Conservation (phyloP, 1,139 yeast species). For the Magnusiomyces tetraspermus region DNA sequence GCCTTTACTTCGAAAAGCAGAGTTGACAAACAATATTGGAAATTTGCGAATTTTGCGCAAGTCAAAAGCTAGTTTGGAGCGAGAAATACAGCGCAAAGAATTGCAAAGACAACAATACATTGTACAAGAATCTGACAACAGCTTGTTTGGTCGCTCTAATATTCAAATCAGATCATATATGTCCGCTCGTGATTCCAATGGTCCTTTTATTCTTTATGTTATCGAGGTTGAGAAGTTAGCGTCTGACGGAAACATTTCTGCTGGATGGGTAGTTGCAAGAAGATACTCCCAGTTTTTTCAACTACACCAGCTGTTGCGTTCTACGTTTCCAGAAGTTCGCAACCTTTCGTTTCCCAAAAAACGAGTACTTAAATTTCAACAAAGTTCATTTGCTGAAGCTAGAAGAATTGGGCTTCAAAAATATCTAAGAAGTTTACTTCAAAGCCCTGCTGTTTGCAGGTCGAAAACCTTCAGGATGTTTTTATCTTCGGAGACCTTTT, state of each 20-base stretch:
- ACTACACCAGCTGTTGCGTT: slow-evolving; percentile 55
- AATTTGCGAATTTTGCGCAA: slow-evolving; percentile 60
- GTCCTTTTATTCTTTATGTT: slow-evolving; percentile 57
- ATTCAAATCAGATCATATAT: slow-evolving; percentile 61
- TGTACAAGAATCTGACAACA: slow-evolving; percentile 74
- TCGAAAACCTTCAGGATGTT: slow-evolving; percentile 66
- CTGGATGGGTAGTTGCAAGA: slow-evolving; percentile 86
- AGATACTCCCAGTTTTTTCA: slow-evolving; percentile 76
- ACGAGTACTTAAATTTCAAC: slow-evolving; percentile 58
- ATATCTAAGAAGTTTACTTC: slow-evolving; percentile 50
- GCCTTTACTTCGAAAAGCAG: slow-evolving; percentile 69
- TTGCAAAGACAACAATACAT: slow-evolving; percentile 70
- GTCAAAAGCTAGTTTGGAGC: slow-evolving; percentile 53
- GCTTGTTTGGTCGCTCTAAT: slow-evolving; percentile 61
- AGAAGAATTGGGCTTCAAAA: slow-evolving; percentile 52
- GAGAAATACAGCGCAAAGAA: slow-evolving; percentile 65
- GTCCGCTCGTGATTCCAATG: slow-evolving; percentile 41
- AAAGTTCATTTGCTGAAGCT: slow-evolving; percentile 52
- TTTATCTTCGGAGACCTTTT: slow-evolving; percentile 62
- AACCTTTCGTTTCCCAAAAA: slow-evolving; percentile 54
- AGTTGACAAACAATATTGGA: slow-evolving; percentile 61
- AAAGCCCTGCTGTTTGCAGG: slow-evolving; percentile 61
- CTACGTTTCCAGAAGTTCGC: slow-evolving; percentile 43
- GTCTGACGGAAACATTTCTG: slow-evolving; percentile 41
- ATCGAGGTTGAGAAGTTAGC: slow-evolving; percentile 62